Conservation (phyloP, 495 filamentous ascomycete species). For the Neurospora tetrasperma region DNA sequence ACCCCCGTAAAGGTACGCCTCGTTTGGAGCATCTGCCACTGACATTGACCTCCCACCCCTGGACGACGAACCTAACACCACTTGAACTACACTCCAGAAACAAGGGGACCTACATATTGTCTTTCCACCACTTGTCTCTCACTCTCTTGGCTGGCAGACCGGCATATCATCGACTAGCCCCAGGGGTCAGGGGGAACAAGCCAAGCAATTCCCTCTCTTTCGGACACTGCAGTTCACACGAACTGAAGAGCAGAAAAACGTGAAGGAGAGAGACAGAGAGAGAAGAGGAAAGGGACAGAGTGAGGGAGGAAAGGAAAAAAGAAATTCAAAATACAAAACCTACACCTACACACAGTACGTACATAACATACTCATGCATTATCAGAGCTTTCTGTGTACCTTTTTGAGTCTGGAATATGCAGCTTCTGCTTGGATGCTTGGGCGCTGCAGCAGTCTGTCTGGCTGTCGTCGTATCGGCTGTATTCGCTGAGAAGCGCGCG, state of each 20-base stretch:
- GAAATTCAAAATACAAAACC: not conserved
- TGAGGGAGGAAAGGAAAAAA: not conserved
- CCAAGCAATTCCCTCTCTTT: not conserved
- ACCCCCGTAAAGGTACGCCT: not conserved
- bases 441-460: not conserved
- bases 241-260: not conserved
- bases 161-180: not conserved
- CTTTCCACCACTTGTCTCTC: not conserved
- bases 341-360: not conserved
- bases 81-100: slow-evolving; percentile 1
- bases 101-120: not conserved
- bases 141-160: not conserved
- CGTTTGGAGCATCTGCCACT: not conserved
- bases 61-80: not conserved
- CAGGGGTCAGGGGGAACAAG: not conserved
- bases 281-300: not conserved
- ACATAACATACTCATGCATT: not conserved
- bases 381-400: not conserved
- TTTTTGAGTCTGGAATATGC: not conserved
- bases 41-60: not conserved
- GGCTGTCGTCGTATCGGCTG: slow-evolving; percentile 8
- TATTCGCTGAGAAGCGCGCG: slow-evolving; percentile 17
- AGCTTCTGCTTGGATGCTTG: slow-evolving; percentile 3
- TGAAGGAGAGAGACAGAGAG: not conserved
- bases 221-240: not conserved